A percentile compares a stretch with the other conserved stretches of the same genome.
phyloP scores from a whole-genome alignment of 2,329 filamentous ascomycete genomes.

The Calonectria crousiana region DNA sequence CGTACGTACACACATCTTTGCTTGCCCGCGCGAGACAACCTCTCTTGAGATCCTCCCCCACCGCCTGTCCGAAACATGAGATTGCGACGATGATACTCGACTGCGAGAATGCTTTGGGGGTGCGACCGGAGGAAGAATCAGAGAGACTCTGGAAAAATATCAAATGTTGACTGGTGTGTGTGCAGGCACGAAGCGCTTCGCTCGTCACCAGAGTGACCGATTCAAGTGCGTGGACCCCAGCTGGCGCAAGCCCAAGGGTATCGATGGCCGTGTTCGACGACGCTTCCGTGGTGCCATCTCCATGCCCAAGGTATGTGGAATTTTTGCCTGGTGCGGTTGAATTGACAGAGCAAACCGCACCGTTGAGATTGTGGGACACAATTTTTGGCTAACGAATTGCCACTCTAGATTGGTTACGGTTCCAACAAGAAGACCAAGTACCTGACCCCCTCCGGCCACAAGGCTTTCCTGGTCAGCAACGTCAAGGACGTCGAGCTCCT shows the following conservation, averaged over 20 bases:
- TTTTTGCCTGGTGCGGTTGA: constrained; percentile 9
- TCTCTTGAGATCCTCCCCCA: not conserved
- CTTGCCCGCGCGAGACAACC: constrained; percentile 25
- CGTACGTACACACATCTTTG: constrained; percentile 73
- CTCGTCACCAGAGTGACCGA: constrained; percentile 96
- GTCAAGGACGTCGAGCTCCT: constrained; percentile 94
- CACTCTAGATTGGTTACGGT: constrained; percentile 90
- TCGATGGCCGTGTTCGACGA: constrained; percentile 97
- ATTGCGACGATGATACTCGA: constrained; percentile 31
- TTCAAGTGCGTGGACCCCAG: constrained; percentile 91
- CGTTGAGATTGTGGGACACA: constrained; percentile 26
- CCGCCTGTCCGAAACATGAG: constrained; percentile 20
- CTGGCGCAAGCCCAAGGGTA: constrained; percentile 99
- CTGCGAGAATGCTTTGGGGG: constrained; percentile 28
- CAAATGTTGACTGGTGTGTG: constrained; percentile 53
- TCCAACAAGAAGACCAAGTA: constrained; percentile 99
- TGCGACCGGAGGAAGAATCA: not conserved
- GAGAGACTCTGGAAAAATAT: not conserved
- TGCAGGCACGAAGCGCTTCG: constrained; percentile 92
- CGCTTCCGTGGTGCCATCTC: constrained; percentile 95
- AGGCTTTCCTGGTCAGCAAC: constrained; percentile 99
- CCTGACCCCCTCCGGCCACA: constrained; percentile 99
- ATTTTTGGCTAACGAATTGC: constrained; percentile 16
- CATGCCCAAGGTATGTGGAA: constrained; percentile 92
- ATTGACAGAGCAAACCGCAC: not conserved